These are phyloP conservation scores for Cylindrotheca fusiformis DNA, from an alignment of 108 stramenopile species.

Conservation along the genomic window DNA sequence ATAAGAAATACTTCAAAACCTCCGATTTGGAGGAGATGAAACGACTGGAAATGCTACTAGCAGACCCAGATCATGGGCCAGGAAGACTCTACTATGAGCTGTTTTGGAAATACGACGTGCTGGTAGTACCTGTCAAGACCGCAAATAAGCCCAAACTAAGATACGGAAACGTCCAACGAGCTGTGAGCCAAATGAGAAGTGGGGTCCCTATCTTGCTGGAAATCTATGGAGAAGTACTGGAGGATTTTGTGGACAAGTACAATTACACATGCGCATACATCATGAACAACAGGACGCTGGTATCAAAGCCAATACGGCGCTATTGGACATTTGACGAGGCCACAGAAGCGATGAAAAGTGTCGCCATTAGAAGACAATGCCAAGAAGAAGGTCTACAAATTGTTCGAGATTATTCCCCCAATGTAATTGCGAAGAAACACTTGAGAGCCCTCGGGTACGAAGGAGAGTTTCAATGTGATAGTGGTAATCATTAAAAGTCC, in stretches of 20 bases:
- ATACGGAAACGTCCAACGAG: constrained; percentile 19
- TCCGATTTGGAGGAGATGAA: constrained; percentile 6
- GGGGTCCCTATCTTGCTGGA: constrained; percentile 14
- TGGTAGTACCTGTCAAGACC: constrained; percentile 17
- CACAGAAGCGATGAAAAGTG: constrained; percentile 1
- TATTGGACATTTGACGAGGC: constrained; percentile 12
- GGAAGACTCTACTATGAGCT: constrained; percentile 16
- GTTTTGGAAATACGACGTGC: constrained; percentile 14
- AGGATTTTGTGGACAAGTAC: constrained; percentile 9
- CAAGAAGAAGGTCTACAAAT: constrained; percentile 15
- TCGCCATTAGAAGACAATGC: constrained; percentile 2
- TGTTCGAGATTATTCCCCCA: constrained; percentile 8
- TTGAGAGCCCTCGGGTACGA: constrained; percentile 4
- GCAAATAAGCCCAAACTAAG: constrained; percentile 4
- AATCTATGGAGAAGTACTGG: constrained; percentile 4
- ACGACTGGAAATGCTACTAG: neutral
- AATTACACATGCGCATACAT: constrained; percentile 9
- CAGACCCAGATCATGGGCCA: constrained; percentile 12
- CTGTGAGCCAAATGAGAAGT: constrained; percentile 19
- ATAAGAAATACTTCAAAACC: constrained; percentile 6
- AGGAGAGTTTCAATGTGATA: constrained; percentile 5
- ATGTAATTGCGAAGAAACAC: constrained; percentile 11
- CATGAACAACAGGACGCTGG: neutral
- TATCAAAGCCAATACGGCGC: neutral
- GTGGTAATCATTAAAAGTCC: too few species aligned